phyloP scores from a whole-genome alignment of 345 rosid species.

The Linum tenue region DNA sequence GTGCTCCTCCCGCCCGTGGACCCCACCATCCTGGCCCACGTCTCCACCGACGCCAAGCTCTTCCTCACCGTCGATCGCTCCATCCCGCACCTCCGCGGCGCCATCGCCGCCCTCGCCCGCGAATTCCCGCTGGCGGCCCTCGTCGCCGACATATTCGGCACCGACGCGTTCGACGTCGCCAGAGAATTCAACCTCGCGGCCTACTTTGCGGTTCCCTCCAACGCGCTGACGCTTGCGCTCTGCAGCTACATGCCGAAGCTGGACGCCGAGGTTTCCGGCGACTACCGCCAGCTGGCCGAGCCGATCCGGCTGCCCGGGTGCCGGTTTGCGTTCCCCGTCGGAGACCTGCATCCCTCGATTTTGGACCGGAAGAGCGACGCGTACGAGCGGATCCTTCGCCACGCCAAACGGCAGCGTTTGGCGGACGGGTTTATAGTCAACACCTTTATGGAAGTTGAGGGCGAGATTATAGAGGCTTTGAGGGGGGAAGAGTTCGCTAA shows the following conservation, averaged over 20 bases:
- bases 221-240: constrained; percentile 45
- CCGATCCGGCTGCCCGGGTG: constrained; percentile 57
- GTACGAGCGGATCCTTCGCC: constrained; percentile 47
- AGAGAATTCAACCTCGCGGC: constrained; percentile 37
- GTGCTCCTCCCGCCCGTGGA: not conserved
- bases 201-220: constrained; percentile 43
- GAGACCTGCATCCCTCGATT: constrained; percentile 42
- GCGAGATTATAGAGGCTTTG: constrained; percentile 32
- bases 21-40: not conserved
- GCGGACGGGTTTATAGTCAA: constrained; percentile 61
- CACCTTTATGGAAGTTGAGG: constrained; percentile 48
- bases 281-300: constrained; percentile 47
- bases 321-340: constrained; percentile 33
- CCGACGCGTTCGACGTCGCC: constrained; percentile 65
- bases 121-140: constrained; percentile 31
- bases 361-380: constrained; percentile 57
- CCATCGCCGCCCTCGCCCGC: constrained; percentile 13
- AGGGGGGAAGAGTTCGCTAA: constrained; percentile 32
- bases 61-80: not conserved
- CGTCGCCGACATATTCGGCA: constrained; percentile 54
- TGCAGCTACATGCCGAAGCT: constrained; percentile 37
- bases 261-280: constrained; percentile 42
- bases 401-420: constrained; percentile 33
- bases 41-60: not conserved
- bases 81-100: not conserved